Evolutionary conservation across 148 eudicot genomes (phyloP), one percentile per base, ranked within the genome.

Genomic region (Fagopyrum homotropicum): DNA sequence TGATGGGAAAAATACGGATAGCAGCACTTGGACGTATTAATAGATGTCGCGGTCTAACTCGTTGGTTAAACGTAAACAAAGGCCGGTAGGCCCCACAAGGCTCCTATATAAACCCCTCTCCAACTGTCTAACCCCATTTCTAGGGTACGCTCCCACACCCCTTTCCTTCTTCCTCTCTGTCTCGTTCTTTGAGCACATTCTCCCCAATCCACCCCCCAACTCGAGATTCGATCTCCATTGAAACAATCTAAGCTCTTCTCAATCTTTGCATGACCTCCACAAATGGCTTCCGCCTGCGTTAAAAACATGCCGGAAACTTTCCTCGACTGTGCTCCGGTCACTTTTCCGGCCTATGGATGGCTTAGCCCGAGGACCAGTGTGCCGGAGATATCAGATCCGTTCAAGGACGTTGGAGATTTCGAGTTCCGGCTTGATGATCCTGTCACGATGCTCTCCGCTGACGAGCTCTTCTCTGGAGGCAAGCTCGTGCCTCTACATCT

Each of bases 401-500:
- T 49, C 80, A 60, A 66, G 0, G 84, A 78, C 4, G 15, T 64
- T 9, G 90, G 79, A 0, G 97, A 88, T 72, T 93, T 91, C 66
- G 97, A 93, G 91, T 93, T 93, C 77, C 80, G 83, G 0, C 88
- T 89, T 2, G 84, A 86, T 52, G 89, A 84, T 81, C 84, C 89
- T 19, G 89, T 84, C 40, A 75, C 70, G 0, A 85, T 93, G 86
- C 88, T 93, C 7, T 91, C 98, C 8, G 98, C 98, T 8, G 98
- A 93, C 64, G 88, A 91, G 82, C 90, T 93, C 9, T 93, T 93
- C 80, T 84, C 87, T 52, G 90, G 88, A 77, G 98, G 98, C 0
- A 91, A 91, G 81, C 90, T 93, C 6, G 54, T 91, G 30, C 92
- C 97, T 1, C 68, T 83, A 9, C 91, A 88, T 0, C 75, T 83